Conservation (phyloP, 352 stramenopile species). For the Phytophthora kernoviae region DNA sequence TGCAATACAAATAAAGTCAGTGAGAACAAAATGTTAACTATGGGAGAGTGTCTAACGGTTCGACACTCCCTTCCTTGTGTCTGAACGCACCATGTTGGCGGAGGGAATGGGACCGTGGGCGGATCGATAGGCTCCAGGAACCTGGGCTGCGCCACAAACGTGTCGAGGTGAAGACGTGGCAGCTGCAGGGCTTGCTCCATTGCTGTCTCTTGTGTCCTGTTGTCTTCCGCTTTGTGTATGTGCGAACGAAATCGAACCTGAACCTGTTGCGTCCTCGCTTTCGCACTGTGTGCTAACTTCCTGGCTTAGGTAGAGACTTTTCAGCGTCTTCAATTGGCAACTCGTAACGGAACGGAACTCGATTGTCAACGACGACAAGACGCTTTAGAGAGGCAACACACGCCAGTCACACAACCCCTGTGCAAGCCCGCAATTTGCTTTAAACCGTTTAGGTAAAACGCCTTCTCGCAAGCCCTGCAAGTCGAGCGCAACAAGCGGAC, state of each 20-base stretch:
- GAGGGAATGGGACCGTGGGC: conserved; percentile 68
- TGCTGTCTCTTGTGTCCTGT: background rate
- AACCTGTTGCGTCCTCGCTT: background rate
- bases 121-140: conserved; percentile 73
- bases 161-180: conserved; percentile 68
- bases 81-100: conserved; percentile 54
- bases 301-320: conserved; percentile 6
- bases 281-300: too few relatives aligned
- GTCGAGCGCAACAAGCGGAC: conserved; percentile 30
- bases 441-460: background rate
- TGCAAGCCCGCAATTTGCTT: too few relatives aligned
- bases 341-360: conserved; percentile 6
- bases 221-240: background rate
- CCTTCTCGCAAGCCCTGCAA: conserved; percentile 1
- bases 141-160: conserved; percentile 53
- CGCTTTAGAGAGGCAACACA: conserved; percentile 1
- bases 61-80: background rate
- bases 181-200: conserved; percentile 72
- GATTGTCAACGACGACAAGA: conserved; percentile 11
- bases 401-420: background rate
- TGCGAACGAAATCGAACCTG: conserved; percentile 9
- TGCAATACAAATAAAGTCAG: too few relatives aligned
- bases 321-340: conserved; percentile 6
- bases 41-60: background rate
- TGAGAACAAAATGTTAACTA: too few relatives aligned